These are phyloP conservation scores for Ciborinia camelliae DNA, from an alignment of 2,329 filamentous ascomycete species.

Conservation along the genomic window DNA sequence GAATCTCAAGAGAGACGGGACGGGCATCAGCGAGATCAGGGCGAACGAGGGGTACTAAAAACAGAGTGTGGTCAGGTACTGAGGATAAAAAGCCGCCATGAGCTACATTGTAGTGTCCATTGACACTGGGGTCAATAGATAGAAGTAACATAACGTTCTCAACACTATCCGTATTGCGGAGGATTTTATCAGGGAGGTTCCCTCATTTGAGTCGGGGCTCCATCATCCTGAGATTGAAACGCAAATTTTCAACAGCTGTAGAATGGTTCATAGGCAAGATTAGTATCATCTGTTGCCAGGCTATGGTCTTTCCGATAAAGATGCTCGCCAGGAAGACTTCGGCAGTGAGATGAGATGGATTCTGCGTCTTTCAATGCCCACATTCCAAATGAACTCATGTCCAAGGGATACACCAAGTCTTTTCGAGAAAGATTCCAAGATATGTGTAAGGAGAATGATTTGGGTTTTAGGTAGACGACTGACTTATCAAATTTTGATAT, in stretches of 20 bases:
- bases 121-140: background rate
- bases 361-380: background rate
- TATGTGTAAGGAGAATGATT: background rate
- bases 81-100: background rate
- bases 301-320: background rate
- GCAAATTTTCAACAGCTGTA: background rate
- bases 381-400: background rate
- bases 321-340: background rate
- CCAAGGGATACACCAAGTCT: background rate
- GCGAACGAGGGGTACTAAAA: background rate
- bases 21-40: background rate
- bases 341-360: background rate
- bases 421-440: background rate
- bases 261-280: conserved; percentile 2
- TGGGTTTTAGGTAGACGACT: background rate
- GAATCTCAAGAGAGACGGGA: background rate
- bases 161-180: background rate
- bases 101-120: conserved; percentile 1
- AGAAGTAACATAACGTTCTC: background rate
- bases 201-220: background rate
- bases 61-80: background rate
- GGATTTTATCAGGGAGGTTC: background rate
- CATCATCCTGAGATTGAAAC: background rate
- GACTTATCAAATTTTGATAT: too few species aligned
- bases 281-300: background rate